Evolutionary conservation across 768 basidiomycete species (phyloP), one percentile per base, ranked within the genome.

Genomic region (Lactarius evosmus): DNA sequence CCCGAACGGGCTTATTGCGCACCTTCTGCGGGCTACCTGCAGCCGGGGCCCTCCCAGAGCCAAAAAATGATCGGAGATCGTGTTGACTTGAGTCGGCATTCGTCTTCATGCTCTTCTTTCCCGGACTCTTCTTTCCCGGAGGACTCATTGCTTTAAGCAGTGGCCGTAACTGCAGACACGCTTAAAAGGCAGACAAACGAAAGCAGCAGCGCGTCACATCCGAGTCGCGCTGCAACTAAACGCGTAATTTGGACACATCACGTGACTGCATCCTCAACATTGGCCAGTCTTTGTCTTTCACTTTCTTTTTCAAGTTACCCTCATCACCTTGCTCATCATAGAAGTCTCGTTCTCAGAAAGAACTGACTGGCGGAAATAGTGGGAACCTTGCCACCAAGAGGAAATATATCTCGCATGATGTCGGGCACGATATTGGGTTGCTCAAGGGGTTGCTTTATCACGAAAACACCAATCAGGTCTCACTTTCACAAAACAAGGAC

Each of bases 61-160:
- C 59, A 61, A 65, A 65, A 46, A 65, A 65, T 34, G 64, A 57
- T 19, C 30, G 46, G 14, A 65, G 38, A 30, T 65, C 55, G 9
- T n/a, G 36, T 52, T 65, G 54, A 40, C 29, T 60, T 56, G 63
- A n/a, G 34, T 34, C 54, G 11, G n/a, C 30, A 50, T 27, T 65
- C 3, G 17, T 11, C 30, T 56, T 58, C 8, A 36, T 16, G 29
- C 34, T 51, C 33, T 65, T 61, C 55, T 65, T 65, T 12, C 34
- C 22, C 9, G 44, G 49, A 50, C 36, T 57, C 40, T 65, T 61
- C 59, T 65, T 65, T 7, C 29, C 30, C 14, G 44, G 49, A 55
- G 53, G 63, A 29, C 54, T 33, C 64, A 65, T 65, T 17, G 4
- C 19, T 29, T 29, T 17, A 17, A 29, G 30, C 32, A 29, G 52